These are phyloP conservation scores for Syzygium grande DNA, from an alignment of 345 rosid species.

Conservation along the genomic window DNA sequence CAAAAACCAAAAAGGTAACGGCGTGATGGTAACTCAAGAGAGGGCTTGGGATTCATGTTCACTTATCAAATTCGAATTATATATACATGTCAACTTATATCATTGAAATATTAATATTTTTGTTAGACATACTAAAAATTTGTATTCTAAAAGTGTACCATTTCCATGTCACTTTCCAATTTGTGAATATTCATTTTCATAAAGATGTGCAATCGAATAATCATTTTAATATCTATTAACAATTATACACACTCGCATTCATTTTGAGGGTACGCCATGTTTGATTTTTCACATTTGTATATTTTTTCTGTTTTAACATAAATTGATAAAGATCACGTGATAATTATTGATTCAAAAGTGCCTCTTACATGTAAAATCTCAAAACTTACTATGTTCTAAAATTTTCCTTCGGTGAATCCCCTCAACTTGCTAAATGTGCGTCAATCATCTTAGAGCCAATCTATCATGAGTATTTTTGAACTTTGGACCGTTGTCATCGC, in stretches of 20 bases:
- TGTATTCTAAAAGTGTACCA: neutral
- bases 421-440: neutral
- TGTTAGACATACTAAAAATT: neutral
- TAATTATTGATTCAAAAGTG: neutral
- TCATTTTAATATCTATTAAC: neutral
- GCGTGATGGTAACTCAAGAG: neutral
- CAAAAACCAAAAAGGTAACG: neutral
- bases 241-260: neutral
- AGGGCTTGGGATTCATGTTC: neutral
- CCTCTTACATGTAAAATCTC: neutral
- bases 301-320: neutral
- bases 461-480: neutral
- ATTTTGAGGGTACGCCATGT: neutral
- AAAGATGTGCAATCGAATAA: neutral
- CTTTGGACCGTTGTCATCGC: neutral
- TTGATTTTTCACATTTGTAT: neutral
- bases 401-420: neutral
- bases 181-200: neutral
- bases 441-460: neutral
- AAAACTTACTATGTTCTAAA: neutral
- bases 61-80: neutral
- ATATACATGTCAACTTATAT: neutral
- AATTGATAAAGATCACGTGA: neutral
- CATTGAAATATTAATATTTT: neutral
- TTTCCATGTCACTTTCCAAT: neutral